phyloP scores from a whole-genome alignment of 1,139 yeast species.

The Nadsonia starkeyi-henricii region DNA sequence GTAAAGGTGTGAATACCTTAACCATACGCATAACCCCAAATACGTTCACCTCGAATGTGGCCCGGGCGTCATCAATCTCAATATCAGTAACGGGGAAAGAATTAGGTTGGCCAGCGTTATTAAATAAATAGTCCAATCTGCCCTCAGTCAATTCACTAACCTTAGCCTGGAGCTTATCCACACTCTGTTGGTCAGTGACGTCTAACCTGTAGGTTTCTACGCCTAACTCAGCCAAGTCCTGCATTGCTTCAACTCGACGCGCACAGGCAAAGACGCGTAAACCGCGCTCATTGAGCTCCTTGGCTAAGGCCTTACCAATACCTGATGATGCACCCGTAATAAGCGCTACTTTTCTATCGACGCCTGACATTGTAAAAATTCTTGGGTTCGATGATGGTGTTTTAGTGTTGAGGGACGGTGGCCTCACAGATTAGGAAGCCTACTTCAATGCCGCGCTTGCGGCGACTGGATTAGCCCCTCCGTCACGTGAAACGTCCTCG shows the following conservation, averaged over 20 bases:
- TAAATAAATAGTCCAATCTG: slow-evolving; percentile 44
- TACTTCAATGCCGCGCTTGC: too few species aligned
- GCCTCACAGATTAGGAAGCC: too few species aligned
- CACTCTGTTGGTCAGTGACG: slow-evolving; percentile 40
- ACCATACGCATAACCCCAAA: slow-evolving; percentile 53
- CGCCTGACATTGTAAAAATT: neutral
- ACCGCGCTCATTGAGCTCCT: slow-evolving; percentile 41
- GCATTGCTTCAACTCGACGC: slow-evolving; percentile 51
- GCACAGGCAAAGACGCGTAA: slow-evolving; percentile 54
- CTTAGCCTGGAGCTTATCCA: slow-evolving; percentile 30
- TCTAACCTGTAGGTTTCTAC: slow-evolving; percentile 32
- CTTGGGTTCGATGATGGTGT: too few species aligned
- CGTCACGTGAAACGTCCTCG: too few species aligned
- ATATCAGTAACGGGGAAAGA: slow-evolving; percentile 61
- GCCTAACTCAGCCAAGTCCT: slow-evolving; percentile 31
- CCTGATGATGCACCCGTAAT: slow-evolving; percentile 78
- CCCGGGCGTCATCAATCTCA: slow-evolving; percentile 38
- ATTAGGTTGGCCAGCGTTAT: slow-evolving; percentile 41
- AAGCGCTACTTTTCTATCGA: slow-evolving; percentile 40
- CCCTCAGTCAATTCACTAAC: slow-evolving; percentile 31
- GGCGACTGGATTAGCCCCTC: too few species aligned
- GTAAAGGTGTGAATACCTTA: slow-evolving; percentile 41
- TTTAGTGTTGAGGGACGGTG: too few species aligned
- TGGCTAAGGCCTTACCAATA: slow-evolving; percentile 53
- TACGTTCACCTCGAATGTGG: slow-evolving; percentile 55